Evolutionary conservation across 2,329 filamentous ascomycete genomes (phyloP).

Genomic region (Claviceps monticola): DNA sequence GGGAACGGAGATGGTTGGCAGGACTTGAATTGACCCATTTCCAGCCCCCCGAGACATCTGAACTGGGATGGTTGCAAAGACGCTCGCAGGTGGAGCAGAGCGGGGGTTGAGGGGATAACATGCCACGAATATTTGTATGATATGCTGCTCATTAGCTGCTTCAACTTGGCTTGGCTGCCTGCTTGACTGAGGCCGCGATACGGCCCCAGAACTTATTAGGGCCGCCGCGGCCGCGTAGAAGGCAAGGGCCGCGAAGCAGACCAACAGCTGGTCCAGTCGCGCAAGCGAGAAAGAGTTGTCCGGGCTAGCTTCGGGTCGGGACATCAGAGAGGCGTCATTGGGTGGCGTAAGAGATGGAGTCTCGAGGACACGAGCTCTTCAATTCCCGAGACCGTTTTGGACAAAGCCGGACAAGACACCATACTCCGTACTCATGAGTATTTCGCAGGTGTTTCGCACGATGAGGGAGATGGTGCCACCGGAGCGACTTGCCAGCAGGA

Average conservation of each 20-base stretch:
- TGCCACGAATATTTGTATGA: neutral
- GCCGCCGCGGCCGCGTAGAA: too few species aligned
- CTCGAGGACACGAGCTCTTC: too few species aligned
- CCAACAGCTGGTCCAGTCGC: neutral
- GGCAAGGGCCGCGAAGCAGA: neutral
- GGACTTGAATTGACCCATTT: too few species aligned
- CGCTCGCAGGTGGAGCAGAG: neutral
- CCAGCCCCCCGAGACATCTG: neutral
- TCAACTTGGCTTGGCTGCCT: neutral
- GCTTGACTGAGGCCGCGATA: neutral
- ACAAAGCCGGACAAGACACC: too few species aligned
- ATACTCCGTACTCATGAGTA: too few species aligned
- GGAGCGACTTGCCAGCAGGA: too few species aligned
- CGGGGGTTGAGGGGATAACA: slow-evolving; percentile 1
- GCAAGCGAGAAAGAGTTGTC: neutral
- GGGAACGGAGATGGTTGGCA: neutral
- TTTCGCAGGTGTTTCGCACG: too few species aligned
- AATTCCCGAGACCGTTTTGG: too few species aligned
- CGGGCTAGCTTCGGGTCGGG: too few species aligned
- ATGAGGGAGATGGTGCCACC: too few species aligned
- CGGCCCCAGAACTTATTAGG: too few species aligned
- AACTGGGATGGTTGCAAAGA: neutral
- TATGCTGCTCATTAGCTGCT: neutral
- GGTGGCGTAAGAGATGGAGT: neutral
- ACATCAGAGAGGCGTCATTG: neutral